Evolutionary conservation across 1,284 basidiomycete species (phyloP).

Genomic region (Sanghuangporus baumii): DNA sequence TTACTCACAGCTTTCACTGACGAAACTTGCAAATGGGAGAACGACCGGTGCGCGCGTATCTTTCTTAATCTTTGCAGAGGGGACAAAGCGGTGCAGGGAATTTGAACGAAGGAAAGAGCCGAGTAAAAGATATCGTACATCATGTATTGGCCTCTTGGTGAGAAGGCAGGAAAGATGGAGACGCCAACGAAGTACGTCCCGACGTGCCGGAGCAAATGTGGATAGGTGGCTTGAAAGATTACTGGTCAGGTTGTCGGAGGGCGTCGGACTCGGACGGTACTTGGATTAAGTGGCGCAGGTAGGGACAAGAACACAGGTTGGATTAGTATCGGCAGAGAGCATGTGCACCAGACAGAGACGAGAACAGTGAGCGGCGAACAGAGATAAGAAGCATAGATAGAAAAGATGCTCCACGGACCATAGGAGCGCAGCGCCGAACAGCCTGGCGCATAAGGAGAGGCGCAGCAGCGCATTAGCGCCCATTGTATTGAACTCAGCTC

Average conservation of each 20-base stretch:
- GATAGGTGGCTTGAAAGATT: background rate
- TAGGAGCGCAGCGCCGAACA: background rate
- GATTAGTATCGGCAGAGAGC: background rate
- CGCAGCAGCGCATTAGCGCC: background rate
- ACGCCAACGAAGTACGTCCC: too few species aligned
- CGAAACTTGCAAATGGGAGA: too few species aligned
- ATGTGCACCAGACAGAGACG: background rate
- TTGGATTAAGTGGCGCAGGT: background rate
- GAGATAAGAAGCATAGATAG: background rate
- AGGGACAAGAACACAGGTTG: background rate
- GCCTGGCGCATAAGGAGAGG: background rate
- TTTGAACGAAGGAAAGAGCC: too few species aligned
- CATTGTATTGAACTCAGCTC: background rate
- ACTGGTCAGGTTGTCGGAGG: background rate
- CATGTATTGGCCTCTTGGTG: too few species aligned
- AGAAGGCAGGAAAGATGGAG: too few species aligned
- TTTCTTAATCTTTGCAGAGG: too few species aligned
- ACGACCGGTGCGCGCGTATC: too few species aligned
- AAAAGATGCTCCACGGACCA: background rate
- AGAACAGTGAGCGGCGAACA: background rate
- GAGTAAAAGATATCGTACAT: too few species aligned
- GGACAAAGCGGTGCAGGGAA: too few species aligned
- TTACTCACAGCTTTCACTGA: too few species aligned
- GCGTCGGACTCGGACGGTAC: background rate
- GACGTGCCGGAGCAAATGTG: slow-evolving; percentile 16